These are phyloP conservation scores for Aspergillus avenaceus DNA, from an alignment of 495 filamentous ascomycete species.

Conservation along the genomic window DNA sequence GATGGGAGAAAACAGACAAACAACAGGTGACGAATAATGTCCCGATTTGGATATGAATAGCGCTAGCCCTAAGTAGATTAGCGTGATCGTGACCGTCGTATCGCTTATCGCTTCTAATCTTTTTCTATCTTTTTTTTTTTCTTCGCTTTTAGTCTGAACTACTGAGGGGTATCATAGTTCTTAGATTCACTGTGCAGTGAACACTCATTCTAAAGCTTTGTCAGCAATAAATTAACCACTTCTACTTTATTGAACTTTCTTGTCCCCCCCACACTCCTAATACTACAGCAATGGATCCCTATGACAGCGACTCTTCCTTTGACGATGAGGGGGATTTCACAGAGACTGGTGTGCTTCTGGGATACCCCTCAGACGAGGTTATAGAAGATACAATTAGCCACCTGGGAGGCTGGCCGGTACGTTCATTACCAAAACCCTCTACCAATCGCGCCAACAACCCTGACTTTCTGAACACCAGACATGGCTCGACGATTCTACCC, in stretches of 20 bases:
- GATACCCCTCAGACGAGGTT: slow-evolving; percentile 79
- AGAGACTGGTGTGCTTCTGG: slow-evolving; percentile 86
- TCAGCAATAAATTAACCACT: not conserved
- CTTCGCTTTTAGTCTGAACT: slow-evolving; percentile 1
- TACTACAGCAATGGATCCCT: slow-evolving; percentile 59
- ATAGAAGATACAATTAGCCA: slow-evolving; percentile 85
- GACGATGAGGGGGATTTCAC: slow-evolving; percentile 68
- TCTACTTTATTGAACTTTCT: not conserved
- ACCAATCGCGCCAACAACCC: not conserved
- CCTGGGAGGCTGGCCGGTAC: slow-evolving; percentile 81
- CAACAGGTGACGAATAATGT: not conserved
- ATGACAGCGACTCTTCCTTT: slow-evolving; percentile 71
- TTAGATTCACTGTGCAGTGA: not conserved
- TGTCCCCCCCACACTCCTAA: not conserved
- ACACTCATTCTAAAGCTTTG: not conserved
- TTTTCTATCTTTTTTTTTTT: slow-evolving; percentile 9
- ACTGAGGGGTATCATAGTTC: not conserved
- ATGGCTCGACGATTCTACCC: slow-evolving; percentile 67
- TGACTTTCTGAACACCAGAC: slow-evolving; percentile 45
- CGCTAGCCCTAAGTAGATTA: slow-evolving; percentile 9
- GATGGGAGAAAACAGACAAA: too few relatives aligned
- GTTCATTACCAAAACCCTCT: slow-evolving; percentile 17
- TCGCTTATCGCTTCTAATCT: slow-evolving; percentile 20
- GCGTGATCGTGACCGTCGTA: slow-evolving; percentile 2
- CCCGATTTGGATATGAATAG: not conserved